phyloP scores from a whole-genome alignment of 148 eudicot genomes.

The Rhododendron ovatum region DNA sequence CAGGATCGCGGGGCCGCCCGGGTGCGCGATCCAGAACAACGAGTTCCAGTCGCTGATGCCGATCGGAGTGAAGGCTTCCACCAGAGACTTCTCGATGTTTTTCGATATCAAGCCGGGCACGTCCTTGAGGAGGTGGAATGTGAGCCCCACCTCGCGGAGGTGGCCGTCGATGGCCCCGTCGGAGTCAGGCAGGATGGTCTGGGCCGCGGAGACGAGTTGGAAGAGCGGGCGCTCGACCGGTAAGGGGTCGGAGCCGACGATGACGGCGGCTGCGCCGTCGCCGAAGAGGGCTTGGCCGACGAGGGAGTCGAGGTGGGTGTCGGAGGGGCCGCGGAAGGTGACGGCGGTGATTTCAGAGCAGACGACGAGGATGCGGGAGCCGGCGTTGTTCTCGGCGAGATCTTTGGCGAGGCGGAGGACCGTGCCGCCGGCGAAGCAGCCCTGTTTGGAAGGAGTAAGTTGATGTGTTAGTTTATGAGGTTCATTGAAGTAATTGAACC shows the following conservation, averaged over 20 bases:
- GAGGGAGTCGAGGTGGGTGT: conserved; percentile 6
- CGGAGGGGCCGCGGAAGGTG: conserved; percentile 1
- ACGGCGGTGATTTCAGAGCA: conserved; percentile 6
- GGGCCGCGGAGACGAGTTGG: conserved; percentile 9
- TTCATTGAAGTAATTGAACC: too few relatives aligned
- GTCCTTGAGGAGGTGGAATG: conserved; percentile 11
- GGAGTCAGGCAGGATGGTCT: conserved; percentile 13
- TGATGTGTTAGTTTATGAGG: background rate
- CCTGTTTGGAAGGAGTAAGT: background rate
- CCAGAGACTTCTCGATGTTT: conserved; percentile 11
- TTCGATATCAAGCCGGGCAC: conserved; percentile 11
- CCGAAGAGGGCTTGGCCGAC: conserved; percentile 5
- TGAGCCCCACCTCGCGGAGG: conserved; percentile 15
- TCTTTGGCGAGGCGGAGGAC: conserved; percentile 7
- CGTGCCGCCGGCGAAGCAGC: conserved; percentile 1
- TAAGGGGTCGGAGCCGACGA: background rate
- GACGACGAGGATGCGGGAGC: conserved; percentile 1
- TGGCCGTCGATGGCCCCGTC: conserved; percentile 15
- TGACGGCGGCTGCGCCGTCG: conserved; percentile 3
- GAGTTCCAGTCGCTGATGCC: conserved; percentile 8
- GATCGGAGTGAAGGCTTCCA: background rate
- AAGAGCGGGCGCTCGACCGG: conserved; percentile 13
- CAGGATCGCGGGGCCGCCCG: background rate
- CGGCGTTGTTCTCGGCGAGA: conserved; percentile 5
- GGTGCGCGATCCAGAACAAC: conserved; percentile 2